phyloP scores from a whole-genome alignment of 2,329 filamentous ascomycete genomes.

The Colletotrichum neosansevieriae region DNA sequence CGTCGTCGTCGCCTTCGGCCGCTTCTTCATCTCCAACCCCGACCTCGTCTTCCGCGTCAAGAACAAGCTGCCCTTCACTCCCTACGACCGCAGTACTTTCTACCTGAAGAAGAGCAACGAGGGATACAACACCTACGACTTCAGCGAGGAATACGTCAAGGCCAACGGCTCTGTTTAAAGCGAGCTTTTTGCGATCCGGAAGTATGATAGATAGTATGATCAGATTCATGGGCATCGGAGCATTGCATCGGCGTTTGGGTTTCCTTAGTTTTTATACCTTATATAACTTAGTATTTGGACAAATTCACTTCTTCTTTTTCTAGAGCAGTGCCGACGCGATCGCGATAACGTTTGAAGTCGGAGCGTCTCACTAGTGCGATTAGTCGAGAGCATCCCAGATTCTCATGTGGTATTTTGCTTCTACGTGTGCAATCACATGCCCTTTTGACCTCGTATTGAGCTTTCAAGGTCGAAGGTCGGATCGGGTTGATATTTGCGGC shows the following conservation, averaged over 20 bases:
- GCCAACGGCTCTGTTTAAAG: constrained; percentile 26
- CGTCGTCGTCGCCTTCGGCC: constrained; percentile 50
- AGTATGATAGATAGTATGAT: not conserved
- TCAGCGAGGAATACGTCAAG: constrained; percentile 43
- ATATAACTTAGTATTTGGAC: not conserved
- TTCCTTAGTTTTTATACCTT: constrained; percentile 3
- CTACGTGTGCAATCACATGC: too few relatives aligned
- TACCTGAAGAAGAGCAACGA: constrained; percentile 48
- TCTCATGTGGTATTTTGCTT: too few relatives aligned
- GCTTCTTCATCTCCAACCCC: constrained; percentile 55
- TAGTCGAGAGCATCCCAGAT: too few relatives aligned
- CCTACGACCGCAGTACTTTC: constrained; percentile 55
- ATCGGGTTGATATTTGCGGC: too few relatives aligned
- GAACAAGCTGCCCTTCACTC: constrained; percentile 50
- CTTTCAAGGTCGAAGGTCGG: too few relatives aligned
- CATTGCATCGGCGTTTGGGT: constrained; percentile 34
- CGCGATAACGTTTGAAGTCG: not conserved
- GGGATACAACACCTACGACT: constrained; percentile 49
- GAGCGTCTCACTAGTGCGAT: too few relatives aligned
- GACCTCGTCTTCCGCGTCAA: constrained; percentile 56
- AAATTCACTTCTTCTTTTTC: not conserved
- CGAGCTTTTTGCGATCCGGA: not conserved
- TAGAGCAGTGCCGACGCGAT: not conserved
- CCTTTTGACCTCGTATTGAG: too few relatives aligned
- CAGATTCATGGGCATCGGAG: constrained; percentile 4